These are phyloP conservation scores for Whalleya microplaca DNA, from an alignment of 2,329 filamentous ascomycete species.

Conservation along the genomic window DNA sequence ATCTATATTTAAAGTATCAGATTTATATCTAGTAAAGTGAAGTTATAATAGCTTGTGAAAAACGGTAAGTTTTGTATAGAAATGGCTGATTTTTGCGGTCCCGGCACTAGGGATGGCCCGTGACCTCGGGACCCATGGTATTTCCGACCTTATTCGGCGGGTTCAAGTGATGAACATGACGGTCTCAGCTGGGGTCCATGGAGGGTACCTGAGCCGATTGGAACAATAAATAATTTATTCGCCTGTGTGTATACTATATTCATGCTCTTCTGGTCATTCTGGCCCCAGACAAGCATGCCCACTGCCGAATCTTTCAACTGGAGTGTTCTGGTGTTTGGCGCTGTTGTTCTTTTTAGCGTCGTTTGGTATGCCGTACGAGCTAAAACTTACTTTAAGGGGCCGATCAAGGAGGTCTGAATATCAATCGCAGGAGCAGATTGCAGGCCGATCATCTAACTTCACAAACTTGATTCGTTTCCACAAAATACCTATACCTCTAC, in stretches of 20 bases:
- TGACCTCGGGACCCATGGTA: no score
- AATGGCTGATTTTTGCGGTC: no score
- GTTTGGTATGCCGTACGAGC: conserved; percentile 50
- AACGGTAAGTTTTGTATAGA: no score
- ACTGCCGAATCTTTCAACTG: conserved; percentile 50
- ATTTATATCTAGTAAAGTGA: no score
- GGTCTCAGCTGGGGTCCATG: conserved; percentile 56
- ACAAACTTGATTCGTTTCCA: no score
- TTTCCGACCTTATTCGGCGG: conserved; percentile 27
- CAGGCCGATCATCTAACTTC: no score
- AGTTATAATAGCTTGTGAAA: no score
- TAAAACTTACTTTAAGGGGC: conserved; percentile 49
- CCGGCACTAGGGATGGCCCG: no score
- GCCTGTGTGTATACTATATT: conserved; percentile 57
- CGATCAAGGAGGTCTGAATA: conserved; percentile 34
- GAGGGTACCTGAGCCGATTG: conserved; percentile 53
- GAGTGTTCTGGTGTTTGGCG: conserved; percentile 48
- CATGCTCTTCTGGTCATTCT: conserved; percentile 61
- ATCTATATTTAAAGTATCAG: no score
- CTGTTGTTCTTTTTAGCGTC: conserved; percentile 47
- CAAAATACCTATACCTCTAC: no score
- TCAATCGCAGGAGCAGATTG: no score
- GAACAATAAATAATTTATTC: conserved; percentile 58
- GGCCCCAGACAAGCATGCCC: conserved; percentile 43
- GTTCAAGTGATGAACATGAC: conserved; percentile 3